These are phyloP conservation scores for Cladophialophora yegresii DNA, from an alignment of 2,329 filamentous ascomycete genomes.

Conservation along the genomic window DNA sequence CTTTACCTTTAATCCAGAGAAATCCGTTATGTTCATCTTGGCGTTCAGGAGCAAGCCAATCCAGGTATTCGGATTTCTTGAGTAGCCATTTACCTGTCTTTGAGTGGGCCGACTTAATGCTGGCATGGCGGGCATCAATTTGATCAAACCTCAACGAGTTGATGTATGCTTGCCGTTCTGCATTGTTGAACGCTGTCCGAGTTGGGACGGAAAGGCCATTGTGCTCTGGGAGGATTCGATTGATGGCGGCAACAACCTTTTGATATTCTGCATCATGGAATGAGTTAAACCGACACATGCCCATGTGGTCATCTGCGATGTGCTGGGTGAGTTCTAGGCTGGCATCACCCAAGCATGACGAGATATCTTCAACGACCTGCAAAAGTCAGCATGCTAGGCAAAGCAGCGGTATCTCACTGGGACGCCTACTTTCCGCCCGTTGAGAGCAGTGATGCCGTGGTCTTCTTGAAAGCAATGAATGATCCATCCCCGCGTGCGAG, in stretches of 20 bases:
- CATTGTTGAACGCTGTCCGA: slow-evolving; percentile 4
- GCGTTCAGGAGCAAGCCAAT: slow-evolving; percentile 43
- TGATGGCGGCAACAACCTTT: slow-evolving; percentile 37
- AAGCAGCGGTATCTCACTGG: not conserved
- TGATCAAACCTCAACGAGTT: slow-evolving; percentile 44
- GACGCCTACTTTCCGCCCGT: slow-evolving; percentile 26
- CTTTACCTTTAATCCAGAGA: slow-evolving; percentile 46
- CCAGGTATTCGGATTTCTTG: slow-evolving; percentile 39
- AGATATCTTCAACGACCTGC: slow-evolving; percentile 44
- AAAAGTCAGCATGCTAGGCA: not conserved
- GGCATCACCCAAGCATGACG: slow-evolving; percentile 42
- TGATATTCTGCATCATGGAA: slow-evolving; percentile 40
- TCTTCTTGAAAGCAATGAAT: slow-evolving; percentile 46
- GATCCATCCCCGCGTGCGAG: slow-evolving; percentile 38
- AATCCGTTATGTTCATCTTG: slow-evolving; percentile 38
- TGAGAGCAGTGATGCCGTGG: slow-evolving; percentile 30
- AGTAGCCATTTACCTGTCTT: slow-evolving; percentile 47
- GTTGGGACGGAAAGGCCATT: not conserved
- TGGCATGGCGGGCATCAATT: slow-evolving; percentile 45
- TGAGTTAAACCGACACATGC: slow-evolving; percentile 43
- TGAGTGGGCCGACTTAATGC: slow-evolving; percentile 42
- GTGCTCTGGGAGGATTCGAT: not conserved
- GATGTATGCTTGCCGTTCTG: slow-evolving; percentile 29
- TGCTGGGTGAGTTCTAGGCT: slow-evolving; percentile 41
- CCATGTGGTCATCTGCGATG: slow-evolving; percentile 43